These are phyloP conservation scores for Tremella mesenterica DNA, from an alignment of 768 basidiomycete species.

Conservation along the genomic window DNA sequence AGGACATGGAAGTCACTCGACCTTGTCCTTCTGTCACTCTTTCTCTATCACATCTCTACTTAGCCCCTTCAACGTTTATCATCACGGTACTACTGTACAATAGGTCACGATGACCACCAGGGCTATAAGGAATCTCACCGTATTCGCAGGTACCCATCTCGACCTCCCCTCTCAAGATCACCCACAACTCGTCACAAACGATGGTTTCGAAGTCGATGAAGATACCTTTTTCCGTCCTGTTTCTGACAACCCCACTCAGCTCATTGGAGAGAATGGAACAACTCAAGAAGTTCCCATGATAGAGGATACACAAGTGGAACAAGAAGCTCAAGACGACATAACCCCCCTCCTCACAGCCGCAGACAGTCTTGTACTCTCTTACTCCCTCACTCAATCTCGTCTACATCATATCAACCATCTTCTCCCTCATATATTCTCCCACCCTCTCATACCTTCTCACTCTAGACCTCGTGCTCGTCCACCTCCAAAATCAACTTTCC, in stretches of 20 bases:
- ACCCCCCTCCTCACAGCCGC: background rate
- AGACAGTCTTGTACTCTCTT: constrained; percentile 20
- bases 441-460: constrained; percentile 33
- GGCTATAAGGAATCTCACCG: background rate
- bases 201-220: constrained; percentile 19
- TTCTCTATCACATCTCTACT: too few relatives aligned
- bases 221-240: background rate
- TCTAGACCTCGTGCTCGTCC: constrained; percentile 20
- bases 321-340: background rate
- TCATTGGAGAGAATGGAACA: constrained; percentile 2
- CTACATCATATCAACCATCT: constrained; percentile 28
- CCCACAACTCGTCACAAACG: constrained; percentile 23
- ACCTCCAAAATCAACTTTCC: constrained; percentile 23
- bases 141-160: constrained; percentile 5
- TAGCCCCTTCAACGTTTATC: too few relatives aligned
- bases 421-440: constrained; percentile 36
- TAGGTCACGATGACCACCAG: background rate
- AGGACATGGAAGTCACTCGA: too few relatives aligned
- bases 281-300: constrained; percentile 22
- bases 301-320: constrained; percentile 12
- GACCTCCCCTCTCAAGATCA: constrained; percentile 16
- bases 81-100: background rate
- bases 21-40: too few relatives aligned
- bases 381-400: constrained; percentile 30
- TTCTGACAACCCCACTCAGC: background rate